These are phyloP conservation scores for Aspergillus sp. DNA, from an alignment of 2,329 filamentous ascomycete species.

Conservation along the genomic window DNA sequence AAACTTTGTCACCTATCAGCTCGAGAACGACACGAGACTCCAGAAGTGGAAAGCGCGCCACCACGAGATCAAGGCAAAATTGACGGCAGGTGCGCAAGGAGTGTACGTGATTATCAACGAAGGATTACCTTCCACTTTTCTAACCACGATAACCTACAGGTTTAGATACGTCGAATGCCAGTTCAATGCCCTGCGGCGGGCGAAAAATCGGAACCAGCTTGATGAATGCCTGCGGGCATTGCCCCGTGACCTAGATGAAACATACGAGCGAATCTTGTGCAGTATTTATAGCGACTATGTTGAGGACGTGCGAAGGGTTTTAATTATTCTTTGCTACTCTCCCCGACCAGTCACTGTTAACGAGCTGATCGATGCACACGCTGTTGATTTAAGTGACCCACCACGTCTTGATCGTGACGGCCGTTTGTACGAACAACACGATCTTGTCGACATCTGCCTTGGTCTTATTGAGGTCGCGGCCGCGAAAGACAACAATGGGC, in stretches of 20 bases:
- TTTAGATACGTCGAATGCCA: neutral
- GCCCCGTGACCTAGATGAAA: constrained; percentile 27
- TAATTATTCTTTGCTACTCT: constrained; percentile 26
- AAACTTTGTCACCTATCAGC: neutral
- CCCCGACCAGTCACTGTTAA: constrained; percentile 18
- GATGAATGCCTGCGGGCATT: constrained; percentile 22
- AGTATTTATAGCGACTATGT: constrained; percentile 15
- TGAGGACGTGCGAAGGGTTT: constrained; percentile 22
- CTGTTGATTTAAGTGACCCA: constrained; percentile 20
- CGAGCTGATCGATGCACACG: constrained; percentile 24
- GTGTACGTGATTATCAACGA: neutral
- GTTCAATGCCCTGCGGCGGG: neutral
- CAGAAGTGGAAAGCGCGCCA: neutral
- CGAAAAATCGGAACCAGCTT: constrained; percentile 19
- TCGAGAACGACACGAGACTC: neutral
- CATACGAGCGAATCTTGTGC: constrained; percentile 29
- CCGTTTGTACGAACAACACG: constrained; percentile 15
- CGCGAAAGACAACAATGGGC: neutral
- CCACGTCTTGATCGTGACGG: constrained; percentile 12
- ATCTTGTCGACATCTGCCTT: constrained; percentile 21
- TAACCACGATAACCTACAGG: neutral
- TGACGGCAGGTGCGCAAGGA: neutral
- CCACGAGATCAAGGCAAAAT: neutral
- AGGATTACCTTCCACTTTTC: neutral
- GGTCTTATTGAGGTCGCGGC: constrained; percentile 19